Conservation (phyloP, 495 filamentous ascomycete species). For the Aspergillus ostianus region DNA sequence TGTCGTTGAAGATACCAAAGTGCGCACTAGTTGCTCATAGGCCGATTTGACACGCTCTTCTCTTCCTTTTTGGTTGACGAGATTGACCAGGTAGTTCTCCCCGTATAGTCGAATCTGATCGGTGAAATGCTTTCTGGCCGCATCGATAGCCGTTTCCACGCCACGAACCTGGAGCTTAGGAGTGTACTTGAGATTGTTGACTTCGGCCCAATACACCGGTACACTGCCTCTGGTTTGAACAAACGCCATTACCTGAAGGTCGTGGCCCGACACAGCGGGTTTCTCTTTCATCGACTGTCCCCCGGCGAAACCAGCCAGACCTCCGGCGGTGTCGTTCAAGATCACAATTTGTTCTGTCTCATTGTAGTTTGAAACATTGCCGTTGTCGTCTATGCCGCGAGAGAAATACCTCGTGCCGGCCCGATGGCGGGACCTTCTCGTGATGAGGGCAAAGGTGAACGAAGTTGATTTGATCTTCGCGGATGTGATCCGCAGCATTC, state of each 20-base stretch:
- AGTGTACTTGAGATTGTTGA: conserved; percentile 85
- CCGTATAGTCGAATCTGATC: conserved; percentile 92
- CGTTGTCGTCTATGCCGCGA: conserved; percentile 85
- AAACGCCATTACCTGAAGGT: conserved; percentile 87
- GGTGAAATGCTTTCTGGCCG: conserved; percentile 80
- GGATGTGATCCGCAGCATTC: conserved; percentile 82
- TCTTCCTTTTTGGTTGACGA: conserved; percentile 92
- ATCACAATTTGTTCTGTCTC: conserved; percentile 93
- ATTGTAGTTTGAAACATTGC: conserved; percentile 96
- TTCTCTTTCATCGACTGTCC: conserved; percentile 72
- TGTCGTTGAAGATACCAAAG: conserved; percentile 64
- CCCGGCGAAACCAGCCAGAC: conserved; percentile 77
- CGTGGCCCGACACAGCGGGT: conserved; percentile 55
- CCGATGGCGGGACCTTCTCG: conserved; percentile 78
- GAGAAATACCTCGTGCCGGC: conserved; percentile 94
- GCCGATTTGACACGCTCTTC: conserved; percentile 84
- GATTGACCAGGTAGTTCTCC: conserved; percentile 93
- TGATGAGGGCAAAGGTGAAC: conserved; percentile 83
- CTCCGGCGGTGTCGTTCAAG: conserved; percentile 73
- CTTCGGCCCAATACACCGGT: conserved; percentile 91
- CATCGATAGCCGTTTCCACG: conserved; percentile 74
- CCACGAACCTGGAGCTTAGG: conserved; percentile 84
- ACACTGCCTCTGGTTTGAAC: conserved; percentile 95
- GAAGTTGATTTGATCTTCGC: conserved; percentile 79
- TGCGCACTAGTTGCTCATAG: conserved; percentile 82